A percentile compares a stretch with the other conserved stretches of the same genome.
Evolutionary conservation across 352 stramenopile species (phyloP).

Genomic region (Phytophthora multivora): DNA sequence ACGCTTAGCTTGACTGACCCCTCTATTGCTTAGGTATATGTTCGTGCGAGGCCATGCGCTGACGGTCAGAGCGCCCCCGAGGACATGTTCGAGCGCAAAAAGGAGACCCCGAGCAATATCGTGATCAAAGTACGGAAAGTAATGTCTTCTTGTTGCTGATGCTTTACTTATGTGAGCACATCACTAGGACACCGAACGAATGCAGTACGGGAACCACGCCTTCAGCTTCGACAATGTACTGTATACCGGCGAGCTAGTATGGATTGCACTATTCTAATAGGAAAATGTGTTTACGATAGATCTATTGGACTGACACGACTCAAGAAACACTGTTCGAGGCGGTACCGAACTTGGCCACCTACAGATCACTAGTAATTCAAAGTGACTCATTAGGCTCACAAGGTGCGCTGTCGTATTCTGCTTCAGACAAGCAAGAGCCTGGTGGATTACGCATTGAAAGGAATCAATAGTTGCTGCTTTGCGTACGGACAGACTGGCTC

Average conservation of each 20-base stretch:
- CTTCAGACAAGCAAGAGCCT: slow-evolving; percentile 80
- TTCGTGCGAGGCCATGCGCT: slow-evolving; percentile 78
- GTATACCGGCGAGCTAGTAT: neutral
- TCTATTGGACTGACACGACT: slow-evolving; percentile 84
- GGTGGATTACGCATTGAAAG: slow-evolving; percentile 90
- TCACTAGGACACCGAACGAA: slow-evolving; percentile 72
- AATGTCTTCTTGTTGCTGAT: neutral
- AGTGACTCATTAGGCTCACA: too few species aligned
- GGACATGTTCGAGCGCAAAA: slow-evolving; percentile 86
- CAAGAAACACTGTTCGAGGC: slow-evolving; percentile 75
- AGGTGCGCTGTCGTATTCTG: neutral
- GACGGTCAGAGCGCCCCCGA: slow-evolving; percentile 69
- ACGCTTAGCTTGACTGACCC: too few species aligned
- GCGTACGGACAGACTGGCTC: slow-evolving; percentile 91
- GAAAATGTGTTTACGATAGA: slow-evolving; percentile 31
- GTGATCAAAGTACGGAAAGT: slow-evolving; percentile 66
- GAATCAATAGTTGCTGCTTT: slow-evolving; percentile 95
- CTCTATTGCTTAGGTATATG: slow-evolving; percentile 53
- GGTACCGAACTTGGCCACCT: slow-evolving; percentile 25
- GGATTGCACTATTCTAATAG: neutral
- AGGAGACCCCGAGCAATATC: slow-evolving; percentile 79
- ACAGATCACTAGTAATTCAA: too few species aligned
- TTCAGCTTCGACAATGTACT: slow-evolving; percentile 86
- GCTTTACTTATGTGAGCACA: neutral
- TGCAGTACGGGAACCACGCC: slow-evolving; percentile 87